phyloP scores from a whole-genome alignment of 2,329 filamentous ascomycete species.

The Neonectria magnoliae region DNA sequence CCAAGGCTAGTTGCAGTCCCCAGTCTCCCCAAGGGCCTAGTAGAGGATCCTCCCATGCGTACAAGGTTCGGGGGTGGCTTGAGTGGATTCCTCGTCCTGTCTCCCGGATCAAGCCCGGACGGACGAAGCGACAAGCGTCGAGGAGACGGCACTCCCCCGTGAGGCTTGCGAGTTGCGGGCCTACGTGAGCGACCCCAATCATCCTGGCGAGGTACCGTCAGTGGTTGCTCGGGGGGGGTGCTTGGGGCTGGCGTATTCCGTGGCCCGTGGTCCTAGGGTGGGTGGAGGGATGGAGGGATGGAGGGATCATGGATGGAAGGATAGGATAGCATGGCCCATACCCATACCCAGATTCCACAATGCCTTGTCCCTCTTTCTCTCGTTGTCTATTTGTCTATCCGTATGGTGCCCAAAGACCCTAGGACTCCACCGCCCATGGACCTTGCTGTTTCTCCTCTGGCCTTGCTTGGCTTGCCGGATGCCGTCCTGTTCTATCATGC shows the following conservation, averaged over 20 bases:
- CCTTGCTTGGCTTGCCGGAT: neutral
- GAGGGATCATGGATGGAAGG: neutral
- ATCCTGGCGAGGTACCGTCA: neutral
- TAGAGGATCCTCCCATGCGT: constrained; percentile 10
- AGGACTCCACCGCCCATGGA: constrained; percentile 11
- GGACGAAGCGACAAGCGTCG: constrained; percentile 21
- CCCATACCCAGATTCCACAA: neutral
- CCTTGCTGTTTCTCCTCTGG: constrained; percentile 4
- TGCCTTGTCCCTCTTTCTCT: neutral
- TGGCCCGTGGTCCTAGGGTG: neutral
- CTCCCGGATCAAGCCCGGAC: constrained; percentile 33
- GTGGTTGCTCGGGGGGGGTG: neutral
- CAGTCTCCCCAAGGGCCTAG: neutral
- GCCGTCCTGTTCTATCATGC: neutral
- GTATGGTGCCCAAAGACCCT: neutral
- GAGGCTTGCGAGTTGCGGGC: neutral
- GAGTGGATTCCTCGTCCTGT: constrained; percentile 30
- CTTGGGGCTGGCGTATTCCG: neutral
- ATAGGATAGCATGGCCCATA: neutral
- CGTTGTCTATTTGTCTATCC: too few species aligned
- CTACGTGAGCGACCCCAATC: neutral
- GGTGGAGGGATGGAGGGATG: neutral
- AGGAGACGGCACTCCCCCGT: constrained; percentile 3
- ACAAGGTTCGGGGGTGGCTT: constrained; percentile 38
- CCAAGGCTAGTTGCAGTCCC: neutral